Conservation (phyloP, 164 flowering plant species). For the Magnolia sinica region DNA sequence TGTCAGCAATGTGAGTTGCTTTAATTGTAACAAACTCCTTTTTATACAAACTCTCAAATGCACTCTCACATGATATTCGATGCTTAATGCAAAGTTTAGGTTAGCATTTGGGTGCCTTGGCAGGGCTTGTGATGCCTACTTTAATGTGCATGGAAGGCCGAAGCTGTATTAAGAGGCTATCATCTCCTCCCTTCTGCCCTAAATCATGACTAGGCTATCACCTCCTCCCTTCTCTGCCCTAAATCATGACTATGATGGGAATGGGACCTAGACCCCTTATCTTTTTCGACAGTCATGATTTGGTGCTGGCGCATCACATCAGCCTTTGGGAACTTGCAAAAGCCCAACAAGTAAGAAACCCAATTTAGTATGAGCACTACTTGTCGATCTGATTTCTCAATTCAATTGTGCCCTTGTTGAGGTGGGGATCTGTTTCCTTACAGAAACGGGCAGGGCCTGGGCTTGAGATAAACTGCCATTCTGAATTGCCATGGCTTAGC, state of each 20-base stretch:
- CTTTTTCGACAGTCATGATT: neutral
- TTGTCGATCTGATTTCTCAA: no score
- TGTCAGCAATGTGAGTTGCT: constrained; percentile 68
- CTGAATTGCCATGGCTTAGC: no score
- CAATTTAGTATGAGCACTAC: no score
- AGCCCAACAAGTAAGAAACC: no score
- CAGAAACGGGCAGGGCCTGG: no score
- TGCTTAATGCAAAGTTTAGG: neutral
- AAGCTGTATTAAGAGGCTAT: neutral
- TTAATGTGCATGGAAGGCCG: neutral
- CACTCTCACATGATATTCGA: neutral
- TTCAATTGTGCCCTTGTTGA: no score
- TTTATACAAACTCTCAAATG: neutral
- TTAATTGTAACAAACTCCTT: neutral
- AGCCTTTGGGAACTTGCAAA: no score
- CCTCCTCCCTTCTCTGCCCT: neutral
- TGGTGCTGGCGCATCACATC: no score
- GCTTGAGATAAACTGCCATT: no score
- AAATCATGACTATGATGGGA: no score
- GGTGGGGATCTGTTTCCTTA: no score
- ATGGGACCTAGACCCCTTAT: neutral
- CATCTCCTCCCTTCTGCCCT: neutral
- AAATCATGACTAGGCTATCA: neutral
- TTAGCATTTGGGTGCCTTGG: neutral
- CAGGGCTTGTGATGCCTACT: neutral